Percentiles rank a stretch among this genome's conserved stretches.
Conservation (phyloP, 2,329 filamentous ascomycete species). For the Myriosclerotinia scirpicola region DNA sequence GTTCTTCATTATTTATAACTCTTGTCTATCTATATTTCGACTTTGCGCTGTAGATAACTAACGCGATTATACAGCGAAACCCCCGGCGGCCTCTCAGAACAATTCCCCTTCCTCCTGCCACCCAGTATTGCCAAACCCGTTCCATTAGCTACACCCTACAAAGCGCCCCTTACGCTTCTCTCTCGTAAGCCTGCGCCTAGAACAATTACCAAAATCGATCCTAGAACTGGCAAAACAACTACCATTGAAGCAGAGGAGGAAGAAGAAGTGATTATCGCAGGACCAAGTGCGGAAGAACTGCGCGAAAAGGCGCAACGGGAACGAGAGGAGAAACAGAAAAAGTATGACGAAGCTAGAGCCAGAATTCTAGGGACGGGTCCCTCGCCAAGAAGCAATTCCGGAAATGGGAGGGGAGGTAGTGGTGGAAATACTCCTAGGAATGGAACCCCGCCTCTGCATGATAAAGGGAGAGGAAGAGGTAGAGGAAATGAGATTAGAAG, state of each 20-base stretch:
- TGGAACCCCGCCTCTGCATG: conserved; percentile 58
- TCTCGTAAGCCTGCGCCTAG: conserved; percentile 73
- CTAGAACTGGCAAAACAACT: conserved; percentile 50
- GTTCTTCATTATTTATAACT: conserved; percentile 34
- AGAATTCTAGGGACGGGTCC: conserved; percentile 73
- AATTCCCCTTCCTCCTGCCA: conserved; percentile 64
- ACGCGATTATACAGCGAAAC: conserved; percentile 52
- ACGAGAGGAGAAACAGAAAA: conserved; percentile 83
- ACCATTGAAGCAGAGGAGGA: conserved; percentile 60
- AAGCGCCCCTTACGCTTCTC: conserved; percentile 79
- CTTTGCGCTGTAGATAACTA: not conserved
- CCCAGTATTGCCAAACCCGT: conserved; percentile 19
- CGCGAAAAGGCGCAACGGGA: conserved; percentile 75
- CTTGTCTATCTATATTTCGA: not conserved
- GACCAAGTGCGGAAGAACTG: conserved; percentile 72
- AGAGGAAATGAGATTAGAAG: conserved; percentile 42
- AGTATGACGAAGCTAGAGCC: conserved; percentile 85
- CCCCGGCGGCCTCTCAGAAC: conserved; percentile 60
- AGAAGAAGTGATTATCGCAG: conserved; percentile 60
- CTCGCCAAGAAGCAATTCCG: conserved; percentile 40
- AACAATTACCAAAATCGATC: conserved; percentile 58
- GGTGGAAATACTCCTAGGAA: conserved; percentile 53
- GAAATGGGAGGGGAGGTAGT: conserved; percentile 22
- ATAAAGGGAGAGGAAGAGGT: conserved; percentile 49
- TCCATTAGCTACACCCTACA: conserved; percentile 70